phyloP scores from a whole-genome alignment of 371 early-diverging fungal species.

The Mucor racemosus region DNA sequence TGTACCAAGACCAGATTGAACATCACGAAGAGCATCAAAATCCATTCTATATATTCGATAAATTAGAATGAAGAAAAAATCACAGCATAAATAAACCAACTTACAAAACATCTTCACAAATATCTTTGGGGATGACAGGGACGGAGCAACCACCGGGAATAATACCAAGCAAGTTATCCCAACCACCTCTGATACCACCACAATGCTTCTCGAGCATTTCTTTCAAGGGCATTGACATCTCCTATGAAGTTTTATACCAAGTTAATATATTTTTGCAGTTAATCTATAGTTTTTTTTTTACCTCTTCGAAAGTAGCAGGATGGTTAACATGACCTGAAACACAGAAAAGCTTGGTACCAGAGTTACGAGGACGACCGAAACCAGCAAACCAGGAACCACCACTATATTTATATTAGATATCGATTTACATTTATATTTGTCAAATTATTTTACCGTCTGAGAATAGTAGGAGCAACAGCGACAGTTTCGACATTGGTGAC shows the following conservation, averaged over 20 bases:
- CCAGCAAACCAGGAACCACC: conserved; percentile 95
- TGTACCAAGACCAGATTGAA: conserved; percentile 93
- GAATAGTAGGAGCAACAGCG: conserved; percentile 96
- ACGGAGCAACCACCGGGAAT: conserved; percentile 98
- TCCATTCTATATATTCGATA: conserved; percentile 75
- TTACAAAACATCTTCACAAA: conserved; percentile 88
- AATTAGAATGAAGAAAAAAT: neutral
- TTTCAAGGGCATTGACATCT: conserved; percentile 95
- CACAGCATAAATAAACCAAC: neutral
- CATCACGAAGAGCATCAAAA: conserved; percentile 95
- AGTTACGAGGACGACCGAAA: conserved; percentile 92
- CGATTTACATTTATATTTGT: neutral
- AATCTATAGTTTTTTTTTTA: neutral
- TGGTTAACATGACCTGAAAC: conserved; percentile 97
- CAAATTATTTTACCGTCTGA: conserved; percentile 61
- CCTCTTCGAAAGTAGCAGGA: conserved; percentile 96
- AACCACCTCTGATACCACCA: conserved; percentile 98
- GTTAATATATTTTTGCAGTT: neutral
- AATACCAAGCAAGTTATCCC: conserved; percentile 97
- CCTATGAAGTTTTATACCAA: conserved; percentile 25
- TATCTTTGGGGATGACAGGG: conserved; percentile 86
- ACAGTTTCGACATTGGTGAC: conserved; percentile 98
- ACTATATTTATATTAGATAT: conserved; percentile 29
- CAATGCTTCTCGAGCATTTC: conserved; percentile 96
- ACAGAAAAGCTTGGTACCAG: conserved; percentile 97